A percentile compares a stretch with the other conserved stretches of the same genome.
Conservation (phyloP, 1,284 basidiomycete genomes). For the Hemileia vastatrix region DNA sequence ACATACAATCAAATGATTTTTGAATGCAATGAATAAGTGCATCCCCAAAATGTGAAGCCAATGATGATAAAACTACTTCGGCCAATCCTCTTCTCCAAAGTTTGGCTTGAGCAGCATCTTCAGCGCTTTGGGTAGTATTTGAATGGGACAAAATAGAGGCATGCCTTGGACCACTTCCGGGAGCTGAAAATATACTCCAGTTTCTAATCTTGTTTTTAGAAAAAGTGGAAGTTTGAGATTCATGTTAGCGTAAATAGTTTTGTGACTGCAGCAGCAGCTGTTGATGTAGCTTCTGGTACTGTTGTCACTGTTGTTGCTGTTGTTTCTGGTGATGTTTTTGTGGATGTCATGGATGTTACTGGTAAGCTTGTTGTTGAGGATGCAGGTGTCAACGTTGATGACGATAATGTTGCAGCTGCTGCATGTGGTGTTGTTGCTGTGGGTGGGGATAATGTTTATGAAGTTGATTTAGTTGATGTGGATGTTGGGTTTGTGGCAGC, state of each 20-base stretch:
- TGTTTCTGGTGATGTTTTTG: too few species aligned
- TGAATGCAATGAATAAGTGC: slow-evolving; percentile 67
- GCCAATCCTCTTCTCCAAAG: slow-evolving; percentile 69
- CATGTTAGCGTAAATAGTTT: slow-evolving; percentile 90
- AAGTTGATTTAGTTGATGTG: too few species aligned
- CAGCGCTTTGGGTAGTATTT: background rate
- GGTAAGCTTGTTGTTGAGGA: too few species aligned
- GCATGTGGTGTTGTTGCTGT: too few species aligned
- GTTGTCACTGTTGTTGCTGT: too few species aligned
- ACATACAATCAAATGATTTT: slow-evolving; percentile 88
- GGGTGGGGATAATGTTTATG: too few species aligned
- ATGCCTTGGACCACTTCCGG: slow-evolving; percentile 30
- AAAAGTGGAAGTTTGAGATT: slow-evolving; percentile 80
- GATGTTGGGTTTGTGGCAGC: too few species aligned
- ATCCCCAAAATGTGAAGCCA: slow-evolving; percentile 69
- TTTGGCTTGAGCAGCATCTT: slow-evolving; percentile 42
- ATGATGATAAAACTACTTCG: slow-evolving; percentile 64
- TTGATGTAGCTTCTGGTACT: too few species aligned
- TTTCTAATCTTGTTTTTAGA: slow-evolving; percentile 54
- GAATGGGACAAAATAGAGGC: background rate
- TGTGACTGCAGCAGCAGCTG: too few species aligned
- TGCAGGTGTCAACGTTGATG: too few species aligned
- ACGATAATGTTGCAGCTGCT: too few species aligned
- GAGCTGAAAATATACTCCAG: slow-evolving; percentile 70
- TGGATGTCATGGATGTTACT: too few species aligned